Evolutionary conservation across 2,329 filamentous ascomycete species (phyloP), one percentile per base, ranked within the genome.

Genomic region (Zasmidium citrigriseum): DNA sequence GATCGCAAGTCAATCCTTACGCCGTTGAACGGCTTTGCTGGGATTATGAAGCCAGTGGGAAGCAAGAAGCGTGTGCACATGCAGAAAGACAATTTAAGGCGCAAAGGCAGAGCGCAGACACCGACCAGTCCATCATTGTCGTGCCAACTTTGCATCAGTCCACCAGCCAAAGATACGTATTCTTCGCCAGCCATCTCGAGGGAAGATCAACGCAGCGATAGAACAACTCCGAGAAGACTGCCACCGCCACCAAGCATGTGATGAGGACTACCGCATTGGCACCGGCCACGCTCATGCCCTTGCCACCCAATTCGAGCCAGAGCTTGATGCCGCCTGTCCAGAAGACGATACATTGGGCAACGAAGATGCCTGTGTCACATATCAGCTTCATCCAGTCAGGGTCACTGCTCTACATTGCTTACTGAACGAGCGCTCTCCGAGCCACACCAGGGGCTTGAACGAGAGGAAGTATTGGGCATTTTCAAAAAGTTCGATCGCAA

Each of bases 371-470:
- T 71, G 18, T 4, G 24, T 1, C 5, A 14, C 4, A 46, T 14
- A 20, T 47, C 23, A 47, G 45, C 18, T 22, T 22, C 23, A 7
- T 9, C 16, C 21, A 16, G 24, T 50, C 47, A 50, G 22, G 7
- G 25, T 63, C 20, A 34, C n/a, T 27, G 23, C 20, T 10, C 29
- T 21, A 11, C 24, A 10, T 1, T 4, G 64, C 68, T 57, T 54
- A 71, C 69, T 68, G 46, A 71, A 62, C n/a, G 68, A 68, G 51
- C 69, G 58, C 47, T 66, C 67, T 3, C 69, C 69, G 2, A 70
- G 20, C 20, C 53, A 57, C 0, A 70, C 64, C 4, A 71, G 51
- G 18, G 60, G 61, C 48, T 59, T 68, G 10, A 64, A 60, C 1
- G 68, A 70, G 2, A 71, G 61, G 7, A 62, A 38, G 21, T 59